Percentiles rank a stretch among this genome's conserved stretches.
Evolutionary conservation across 2,329 filamentous ascomycete species (phyloP).

Genomic region (Botrytis deweyae): DNA sequence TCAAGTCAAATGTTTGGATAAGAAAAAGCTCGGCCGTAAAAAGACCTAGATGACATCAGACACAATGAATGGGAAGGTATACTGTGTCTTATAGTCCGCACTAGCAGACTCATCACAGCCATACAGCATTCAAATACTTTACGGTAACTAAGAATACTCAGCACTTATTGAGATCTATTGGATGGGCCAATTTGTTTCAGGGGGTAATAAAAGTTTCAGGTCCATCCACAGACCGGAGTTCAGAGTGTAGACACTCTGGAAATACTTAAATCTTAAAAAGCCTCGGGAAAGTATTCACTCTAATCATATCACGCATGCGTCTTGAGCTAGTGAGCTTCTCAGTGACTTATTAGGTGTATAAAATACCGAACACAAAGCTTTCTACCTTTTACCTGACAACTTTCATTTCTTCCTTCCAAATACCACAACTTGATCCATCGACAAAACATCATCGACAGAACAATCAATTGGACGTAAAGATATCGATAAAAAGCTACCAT

Average conservation of each 20-base stretch:
- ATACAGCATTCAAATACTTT: background rate
- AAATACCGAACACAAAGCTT: background rate
- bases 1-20: background rate
- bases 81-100: background rate
- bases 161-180: background rate
- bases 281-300: background rate
- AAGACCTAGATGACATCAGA: background rate
- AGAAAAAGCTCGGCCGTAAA: background rate
- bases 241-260: background rate
- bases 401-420: background rate
- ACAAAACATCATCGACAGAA: background rate
- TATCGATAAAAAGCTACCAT: background rate
- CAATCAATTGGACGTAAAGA: background rate
- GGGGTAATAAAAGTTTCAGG: background rate
- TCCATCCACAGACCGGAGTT: background rate
- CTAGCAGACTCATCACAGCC: background rate
- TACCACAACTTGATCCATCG: background rate
- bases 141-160: rapidly evolving
- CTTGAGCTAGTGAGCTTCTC: background rate
- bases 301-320: background rate
- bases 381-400: background rate
- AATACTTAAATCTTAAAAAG: background rate
- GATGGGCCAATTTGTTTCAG: background rate
- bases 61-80: background rate
- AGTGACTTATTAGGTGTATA: background rate